A percentile compares a stretch with the other conserved stretches of the same genome.
These are phyloP conservation scores for Tricholoma saponaceum DNA, from an alignment of 768 basidiomycete species.

Conservation along the genomic window DNA sequence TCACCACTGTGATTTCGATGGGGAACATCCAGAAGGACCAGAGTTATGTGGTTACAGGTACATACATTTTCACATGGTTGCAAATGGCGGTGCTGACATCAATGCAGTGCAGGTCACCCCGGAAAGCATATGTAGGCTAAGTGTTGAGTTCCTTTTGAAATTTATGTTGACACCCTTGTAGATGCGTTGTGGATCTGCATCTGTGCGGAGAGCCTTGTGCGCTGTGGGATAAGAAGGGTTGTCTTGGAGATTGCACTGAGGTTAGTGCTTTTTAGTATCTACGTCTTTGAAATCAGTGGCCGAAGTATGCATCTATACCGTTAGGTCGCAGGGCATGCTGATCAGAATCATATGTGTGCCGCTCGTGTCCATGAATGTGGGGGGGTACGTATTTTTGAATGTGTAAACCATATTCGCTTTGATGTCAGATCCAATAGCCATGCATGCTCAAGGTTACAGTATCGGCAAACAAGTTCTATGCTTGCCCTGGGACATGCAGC, in stretches of 20 bases:
- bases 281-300: neutral
- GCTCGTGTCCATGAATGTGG: slow-evolving; percentile 54
- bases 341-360: slow-evolving; percentile 49
- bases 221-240: slow-evolving; percentile 44
- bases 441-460: neutral
- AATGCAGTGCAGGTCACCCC: neutral
- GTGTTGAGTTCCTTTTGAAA: neutral
- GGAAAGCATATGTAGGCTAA: neutral
- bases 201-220: slow-evolving; percentile 51
- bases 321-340: slow-evolving; percentile 45
- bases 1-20: slow-evolving; percentile 38
- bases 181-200: slow-evolving; percentile 48
- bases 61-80: slow-evolving; percentile 10
- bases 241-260: slow-evolving; percentile 48
- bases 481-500: slow-evolving; percentile 39
- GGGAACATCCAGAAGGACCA: slow-evolving; percentile 25
- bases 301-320: neutral
- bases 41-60: slow-evolving; percentile 45
- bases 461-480: slow-evolving; percentile 25
- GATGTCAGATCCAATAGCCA: slow-evolving; percentile 12
- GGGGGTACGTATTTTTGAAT: slow-evolving; percentile 32
- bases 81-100: neutral
- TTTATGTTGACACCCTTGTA: slow-evolving; percentile 16
- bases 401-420: slow-evolving; percentile 26
- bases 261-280: slow-evolving; percentile 21